These are phyloP conservation scores for Citrus trifoliata DNA, from an alignment of 345 rosid species.

Conservation along the genomic window DNA sequence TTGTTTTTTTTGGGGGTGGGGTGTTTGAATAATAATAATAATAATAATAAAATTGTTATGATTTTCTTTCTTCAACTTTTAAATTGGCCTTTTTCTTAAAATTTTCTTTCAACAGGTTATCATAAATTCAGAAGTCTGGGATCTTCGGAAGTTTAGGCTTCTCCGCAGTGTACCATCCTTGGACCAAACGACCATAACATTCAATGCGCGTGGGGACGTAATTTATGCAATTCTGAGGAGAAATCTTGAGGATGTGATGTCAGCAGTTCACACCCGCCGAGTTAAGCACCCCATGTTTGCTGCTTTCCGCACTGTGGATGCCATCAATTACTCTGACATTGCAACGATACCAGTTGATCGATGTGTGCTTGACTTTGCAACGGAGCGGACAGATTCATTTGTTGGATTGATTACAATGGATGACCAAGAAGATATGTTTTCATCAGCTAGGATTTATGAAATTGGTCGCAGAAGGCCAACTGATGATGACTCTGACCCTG, in stretches of 20 bases:
- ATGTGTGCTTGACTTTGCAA: conserved; percentile 95
- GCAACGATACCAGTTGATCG: conserved; percentile 89
- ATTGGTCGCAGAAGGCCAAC: conserved; percentile 91
- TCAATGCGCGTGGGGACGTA: conserved; percentile 87
- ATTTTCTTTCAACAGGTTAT: conserved; percentile 51
- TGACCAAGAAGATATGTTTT: conserved; percentile 88
- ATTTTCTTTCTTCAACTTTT: background rate
- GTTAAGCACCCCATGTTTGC: conserved; percentile 78
- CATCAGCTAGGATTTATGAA: conserved; percentile 91
- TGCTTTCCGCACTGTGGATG: conserved; percentile 91
- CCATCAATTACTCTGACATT: conserved; percentile 89
- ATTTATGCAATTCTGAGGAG: conserved; percentile 95
- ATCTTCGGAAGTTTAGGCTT: conserved; percentile 75
- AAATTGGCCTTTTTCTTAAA: background rate
- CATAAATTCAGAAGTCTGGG: conserved; percentile 98
- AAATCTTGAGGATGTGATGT: conserved; percentile 89
- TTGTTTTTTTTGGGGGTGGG: too few relatives aligned
- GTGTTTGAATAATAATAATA: too few relatives aligned
- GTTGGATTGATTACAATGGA: conserved; percentile 91
- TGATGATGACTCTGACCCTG: conserved; percentile 96
- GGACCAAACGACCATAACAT: conserved; percentile 87
- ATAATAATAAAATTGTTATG: background rate
- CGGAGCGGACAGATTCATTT: conserved; percentile 88
- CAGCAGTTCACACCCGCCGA: conserved; percentile 85
- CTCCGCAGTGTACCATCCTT: conserved; percentile 89